Percentiles rank a stretch among this genome's conserved stretches.
These are phyloP conservation scores for Hanseniaspora jakobsenii DNA, from an alignment of 805 yeast species.

Conservation along the genomic window DNA sequence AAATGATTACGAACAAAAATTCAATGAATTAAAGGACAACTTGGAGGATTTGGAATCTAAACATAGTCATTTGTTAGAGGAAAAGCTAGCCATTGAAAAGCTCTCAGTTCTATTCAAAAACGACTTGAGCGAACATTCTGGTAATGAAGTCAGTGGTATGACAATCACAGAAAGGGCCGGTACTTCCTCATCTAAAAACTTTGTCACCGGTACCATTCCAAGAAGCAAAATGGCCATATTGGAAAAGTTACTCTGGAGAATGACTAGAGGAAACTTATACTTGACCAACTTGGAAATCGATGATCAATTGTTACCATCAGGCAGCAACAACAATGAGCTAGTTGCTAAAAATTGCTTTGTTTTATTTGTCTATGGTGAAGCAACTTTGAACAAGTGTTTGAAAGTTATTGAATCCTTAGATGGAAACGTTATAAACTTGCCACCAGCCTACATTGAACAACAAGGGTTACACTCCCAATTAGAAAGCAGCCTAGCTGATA, in stretches of 20 bases:
- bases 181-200: constrained; percentile 30
- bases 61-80: constrained; percentile 51
- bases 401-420: constrained; percentile 61
- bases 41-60: constrained; percentile 45
- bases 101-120: constrained; percentile 37
- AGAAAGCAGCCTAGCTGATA: constrained; percentile 36
- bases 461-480: constrained; percentile 30
- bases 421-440: constrained; percentile 48
- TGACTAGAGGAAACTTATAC: constrained; percentile 58
- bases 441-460: constrained; percentile 32
- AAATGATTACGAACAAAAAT: constrained; percentile 57
- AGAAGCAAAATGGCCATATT: constrained; percentile 48
- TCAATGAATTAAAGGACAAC: constrained; percentile 58
- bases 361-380: constrained; percentile 57
- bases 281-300: constrained; percentile 46
- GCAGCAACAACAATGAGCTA: constrained; percentile 36
- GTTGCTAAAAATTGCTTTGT: constrained; percentile 51
- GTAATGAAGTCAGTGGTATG: constrained; percentile 8
- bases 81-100: constrained; percentile 40
- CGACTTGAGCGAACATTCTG: constrained; percentile 12
- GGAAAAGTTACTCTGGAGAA: constrained; percentile 64
- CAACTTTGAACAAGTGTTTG: constrained; percentile 46
- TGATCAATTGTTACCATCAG: constrained; percentile 42
- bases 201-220: constrained; percentile 55
- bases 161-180: constrained; percentile 17